Percentiles rank a stretch among this genome's conserved stretches.
Conservation (phyloP, 1,284 basidiomycete genomes). For the Trichosporon inkin region DNA sequence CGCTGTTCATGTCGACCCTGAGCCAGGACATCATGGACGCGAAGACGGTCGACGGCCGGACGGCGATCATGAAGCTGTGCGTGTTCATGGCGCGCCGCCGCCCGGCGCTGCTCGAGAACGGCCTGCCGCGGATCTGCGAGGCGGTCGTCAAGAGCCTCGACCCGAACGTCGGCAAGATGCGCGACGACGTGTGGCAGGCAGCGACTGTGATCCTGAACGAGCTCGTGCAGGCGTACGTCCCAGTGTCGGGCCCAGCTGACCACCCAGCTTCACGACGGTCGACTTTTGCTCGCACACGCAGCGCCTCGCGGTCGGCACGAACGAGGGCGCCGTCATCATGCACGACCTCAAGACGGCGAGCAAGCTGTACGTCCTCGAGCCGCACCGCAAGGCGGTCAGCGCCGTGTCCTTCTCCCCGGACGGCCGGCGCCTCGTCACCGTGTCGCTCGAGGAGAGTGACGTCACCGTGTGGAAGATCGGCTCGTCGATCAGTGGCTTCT, state of each 20-base stretch:
- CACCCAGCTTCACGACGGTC: conserved; percentile 75
- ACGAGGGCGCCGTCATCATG: conserved; percentile 87
- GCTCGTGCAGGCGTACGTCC: conserved; percentile 74
- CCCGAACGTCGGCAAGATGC: conserved; percentile 74
- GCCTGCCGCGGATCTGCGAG: conserved; percentile 82
- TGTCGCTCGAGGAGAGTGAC: conserved; percentile 75
- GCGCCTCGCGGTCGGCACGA: conserved; percentile 86
- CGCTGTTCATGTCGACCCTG: conserved; percentile 91
- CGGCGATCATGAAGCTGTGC: conserved; percentile 85
- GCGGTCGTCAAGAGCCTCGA: conserved; percentile 96
- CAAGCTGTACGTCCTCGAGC: conserved; percentile 88
- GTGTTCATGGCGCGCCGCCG: conserved; percentile 92
- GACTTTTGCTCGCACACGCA: conserved; percentile 84
- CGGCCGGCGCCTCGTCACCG: conserved; percentile 79
- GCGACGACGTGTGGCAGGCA: conserved; percentile 82
- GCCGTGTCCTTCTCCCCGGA: conserved; percentile 89
- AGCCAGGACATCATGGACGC: conserved; percentile 85
- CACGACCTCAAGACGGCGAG: conserved; percentile 96
- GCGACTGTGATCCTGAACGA: conserved; percentile 90
- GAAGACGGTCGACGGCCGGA: conserved; percentile 70
- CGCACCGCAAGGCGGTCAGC: conserved; percentile 71
- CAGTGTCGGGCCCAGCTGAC: not conserved
- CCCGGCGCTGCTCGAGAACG: conserved; percentile 78
- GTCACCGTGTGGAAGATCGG: conserved; percentile 89
- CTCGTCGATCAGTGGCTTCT: conserved; percentile 76